These are phyloP conservation scores for Andrographis paniculata DNA, from an alignment of 305 asterid species.

Conservation along the genomic window DNA sequence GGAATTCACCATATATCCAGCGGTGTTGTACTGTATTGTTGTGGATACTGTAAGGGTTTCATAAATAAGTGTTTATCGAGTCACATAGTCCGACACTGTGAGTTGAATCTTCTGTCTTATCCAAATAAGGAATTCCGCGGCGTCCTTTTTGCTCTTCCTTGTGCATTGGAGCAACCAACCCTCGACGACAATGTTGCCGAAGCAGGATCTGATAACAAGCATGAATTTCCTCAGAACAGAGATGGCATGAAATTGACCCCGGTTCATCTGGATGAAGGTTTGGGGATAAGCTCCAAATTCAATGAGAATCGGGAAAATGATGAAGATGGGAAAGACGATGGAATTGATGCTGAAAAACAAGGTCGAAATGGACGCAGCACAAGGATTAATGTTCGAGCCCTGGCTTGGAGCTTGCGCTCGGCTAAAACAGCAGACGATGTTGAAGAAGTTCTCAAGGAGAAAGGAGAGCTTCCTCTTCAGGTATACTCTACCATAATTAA, in stretches of 20 bases:
- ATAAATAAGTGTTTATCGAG: conserved; percentile 18
- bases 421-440: conserved; percentile 62
- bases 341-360: conserved; percentile 9
- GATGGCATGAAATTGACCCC: conserved; percentile 3
- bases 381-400: conserved; percentile 54
- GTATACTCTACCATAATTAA: conserved; percentile 69
- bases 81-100: conserved; percentile 18
- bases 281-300: not conserved
- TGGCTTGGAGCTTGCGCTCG: conserved; percentile 40
- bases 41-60: conserved; percentile 18
- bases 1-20: conserved; percentile 21
- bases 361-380: conserved; percentile 11
- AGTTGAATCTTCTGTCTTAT: conserved; percentile 22
- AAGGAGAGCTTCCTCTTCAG: conserved; percentile 62
- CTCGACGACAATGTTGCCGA: conserved; percentile 20
- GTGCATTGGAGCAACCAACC: conserved; percentile 40
- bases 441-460: conserved; percentile 53
- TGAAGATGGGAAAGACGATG: conserved; percentile 4
- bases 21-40: conserved; percentile 17
- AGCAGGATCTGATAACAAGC: conserved; percentile 22
- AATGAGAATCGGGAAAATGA: not conserved
- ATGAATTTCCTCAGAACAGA: conserved; percentile 20
- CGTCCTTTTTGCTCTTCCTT: conserved; percentile 37
- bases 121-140: conserved; percentile 29
- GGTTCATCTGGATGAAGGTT: conserved; percentile 18